These are phyloP conservation scores for Pulveroboletus frians DNA, from an alignment of 768 basidiomycete species.

Conservation along the genomic window DNA sequence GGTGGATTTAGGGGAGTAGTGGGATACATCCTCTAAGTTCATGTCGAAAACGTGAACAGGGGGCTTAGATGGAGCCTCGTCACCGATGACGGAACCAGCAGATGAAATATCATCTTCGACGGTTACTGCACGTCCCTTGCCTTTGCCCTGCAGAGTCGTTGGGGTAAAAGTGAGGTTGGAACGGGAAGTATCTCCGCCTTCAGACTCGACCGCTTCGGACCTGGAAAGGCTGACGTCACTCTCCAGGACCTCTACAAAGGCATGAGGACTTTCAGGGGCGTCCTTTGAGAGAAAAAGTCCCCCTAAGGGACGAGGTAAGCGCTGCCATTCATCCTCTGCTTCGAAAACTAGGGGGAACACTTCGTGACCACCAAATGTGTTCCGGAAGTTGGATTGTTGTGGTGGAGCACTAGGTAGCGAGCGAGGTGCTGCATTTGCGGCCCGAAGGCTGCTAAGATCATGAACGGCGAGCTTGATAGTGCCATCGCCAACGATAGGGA, in stretches of 20 bases:
- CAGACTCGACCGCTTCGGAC: slow-evolving; percentile 28
- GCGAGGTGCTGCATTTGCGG: slow-evolving; percentile 29
- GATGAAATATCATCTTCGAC: slow-evolving; percentile 35
- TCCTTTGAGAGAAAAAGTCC: slow-evolving; percentile 36
- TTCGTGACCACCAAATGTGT: slow-evolving; percentile 52
- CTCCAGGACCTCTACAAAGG: slow-evolving; percentile 56
- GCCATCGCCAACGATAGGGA: slow-evolving; percentile 18
- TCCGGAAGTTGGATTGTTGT: slow-evolving; percentile 42
- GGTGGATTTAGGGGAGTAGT: slow-evolving; percentile 12
- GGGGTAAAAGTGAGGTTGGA: slow-evolving; percentile 19
- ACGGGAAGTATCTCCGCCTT: slow-evolving; percentile 30
- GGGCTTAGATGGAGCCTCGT: slow-evolving; percentile 47
- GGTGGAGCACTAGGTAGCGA: slow-evolving; percentile 31
- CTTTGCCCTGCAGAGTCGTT: slow-evolving; percentile 38
- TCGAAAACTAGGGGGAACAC: slow-evolving; percentile 44
- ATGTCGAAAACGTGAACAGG: slow-evolving; percentile 57
- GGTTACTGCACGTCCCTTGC: slow-evolving; percentile 27
- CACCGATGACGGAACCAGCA: slow-evolving; percentile 36
- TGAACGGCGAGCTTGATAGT: slow-evolving; percentile 58
- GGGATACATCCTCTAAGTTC: slow-evolving; percentile 26
- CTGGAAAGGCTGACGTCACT: slow-evolving; percentile 35
- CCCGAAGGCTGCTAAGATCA: slow-evolving; percentile 44
- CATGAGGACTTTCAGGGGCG: slow-evolving; percentile 47
- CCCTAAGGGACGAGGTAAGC: slow-evolving; percentile 39
- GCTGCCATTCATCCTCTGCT: slow-evolving; percentile 62